Conservation (phyloP, 495 filamentous ascomycete genomes). For the Aspergillus baeticus region DNA sequence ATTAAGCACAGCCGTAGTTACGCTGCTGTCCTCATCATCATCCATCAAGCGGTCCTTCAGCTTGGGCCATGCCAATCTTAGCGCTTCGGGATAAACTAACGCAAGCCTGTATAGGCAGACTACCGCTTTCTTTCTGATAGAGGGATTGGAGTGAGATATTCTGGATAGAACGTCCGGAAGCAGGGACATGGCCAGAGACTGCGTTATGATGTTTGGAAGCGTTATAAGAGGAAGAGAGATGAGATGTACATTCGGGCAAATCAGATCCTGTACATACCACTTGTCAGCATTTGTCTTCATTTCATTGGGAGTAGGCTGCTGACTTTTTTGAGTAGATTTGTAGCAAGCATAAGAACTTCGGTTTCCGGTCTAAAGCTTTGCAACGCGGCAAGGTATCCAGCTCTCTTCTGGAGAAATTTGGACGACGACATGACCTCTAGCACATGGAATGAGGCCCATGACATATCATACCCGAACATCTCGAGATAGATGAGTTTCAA, state of each 20-base stretch:
- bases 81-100: constrained; percentile 89
- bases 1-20: constrained; percentile 93
- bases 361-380: constrained; percentile 96
- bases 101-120: constrained; percentile 90
- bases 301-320: neutral
- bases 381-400: constrained; percentile 93
- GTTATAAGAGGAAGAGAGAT: constrained; percentile 84
- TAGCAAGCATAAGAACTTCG: constrained; percentile 95
- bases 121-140: constrained; percentile 90
- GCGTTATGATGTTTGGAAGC: constrained; percentile 87
- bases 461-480: constrained; percentile 99
- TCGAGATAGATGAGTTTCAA: constrained; percentile 95
- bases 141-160: constrained; percentile 76
- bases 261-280: constrained; percentile 69
- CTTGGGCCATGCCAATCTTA: constrained; percentile 91
- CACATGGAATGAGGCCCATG: constrained; percentile 97
- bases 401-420: constrained; percentile 91
- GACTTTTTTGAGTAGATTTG: constrained; percentile 95
- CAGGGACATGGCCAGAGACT: constrained; percentile 84
- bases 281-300: constrained; percentile 14
- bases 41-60: constrained; percentile 94
- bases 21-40: constrained; percentile 83
- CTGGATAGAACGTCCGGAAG: constrained; percentile 83
- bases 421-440: constrained; percentile 96
- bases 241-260: constrained; percentile 66